These are phyloP conservation scores for Mrakia hoshinonis DNA, from an alignment of 768 basidiomycete genomes.

Conservation along the genomic window DNA sequence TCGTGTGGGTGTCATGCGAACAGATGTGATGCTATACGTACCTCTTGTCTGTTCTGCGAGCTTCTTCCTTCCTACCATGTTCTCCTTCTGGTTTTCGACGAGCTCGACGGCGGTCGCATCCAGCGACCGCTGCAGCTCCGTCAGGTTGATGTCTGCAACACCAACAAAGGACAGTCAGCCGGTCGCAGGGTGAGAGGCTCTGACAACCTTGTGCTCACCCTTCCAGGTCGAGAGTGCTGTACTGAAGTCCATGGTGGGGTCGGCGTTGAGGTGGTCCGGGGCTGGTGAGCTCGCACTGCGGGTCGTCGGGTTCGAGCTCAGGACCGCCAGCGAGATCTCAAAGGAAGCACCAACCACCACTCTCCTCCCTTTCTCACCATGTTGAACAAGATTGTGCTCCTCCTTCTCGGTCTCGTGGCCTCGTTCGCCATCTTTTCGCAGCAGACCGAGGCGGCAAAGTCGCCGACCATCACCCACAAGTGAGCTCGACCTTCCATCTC, in stretches of 20 bases:
- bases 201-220: conserved; percentile 47
- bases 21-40: conserved; percentile 36
- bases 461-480: conserved; percentile 82
- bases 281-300: neutral
- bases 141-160: conserved; percentile 68
- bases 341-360: neutral
- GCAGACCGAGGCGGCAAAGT: conserved; percentile 45
- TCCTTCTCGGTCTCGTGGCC: conserved; percentile 17
- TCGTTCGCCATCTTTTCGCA: conserved; percentile 10
- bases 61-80: conserved; percentile 81
- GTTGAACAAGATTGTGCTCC: conserved; percentile 19
- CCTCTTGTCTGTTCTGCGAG: conserved; percentile 95
- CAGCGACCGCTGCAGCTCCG: conserved; percentile 83
- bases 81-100: conserved; percentile 98
- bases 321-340: neutral
- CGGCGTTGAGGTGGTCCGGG: neutral
- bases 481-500: neutral
- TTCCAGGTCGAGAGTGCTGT: conserved; percentile 86
- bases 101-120: conserved; percentile 89
- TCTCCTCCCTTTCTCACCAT: neutral
- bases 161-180: neutral
- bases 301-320: neutral
- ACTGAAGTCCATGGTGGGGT: conserved; percentile 57
- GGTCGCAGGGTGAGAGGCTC: neutral
- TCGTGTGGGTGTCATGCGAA: no score